Percentiles rank a stretch among this genome's conserved stretches.
Evolutionary conservation across 805 yeast species (phyloP).

Genomic region (Suhomyces sp.): DNA sequence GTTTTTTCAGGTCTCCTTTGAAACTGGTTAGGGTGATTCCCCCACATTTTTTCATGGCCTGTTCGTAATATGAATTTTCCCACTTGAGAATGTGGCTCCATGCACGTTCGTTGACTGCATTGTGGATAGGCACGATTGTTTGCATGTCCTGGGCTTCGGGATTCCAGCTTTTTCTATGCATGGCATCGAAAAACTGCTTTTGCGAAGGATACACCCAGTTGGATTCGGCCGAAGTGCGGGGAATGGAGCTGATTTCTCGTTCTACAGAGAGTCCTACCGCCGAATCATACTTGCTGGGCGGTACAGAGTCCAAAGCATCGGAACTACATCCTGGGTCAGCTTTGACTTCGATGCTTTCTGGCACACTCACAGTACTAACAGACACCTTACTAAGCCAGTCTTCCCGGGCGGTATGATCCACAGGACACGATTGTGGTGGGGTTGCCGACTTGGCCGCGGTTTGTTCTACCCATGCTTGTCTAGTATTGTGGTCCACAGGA

Average conservation of each 20-base stretch:
- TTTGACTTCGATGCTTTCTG: conserved; percentile 41
- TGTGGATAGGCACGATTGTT: conserved; percentile 90
- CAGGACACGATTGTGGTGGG: conserved; percentile 54
- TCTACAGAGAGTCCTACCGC: conserved; percentile 52
- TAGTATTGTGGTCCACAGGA: conserved; percentile 51
- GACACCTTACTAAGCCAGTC: conserved; percentile 48
- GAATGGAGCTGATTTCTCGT: conserved; percentile 77
- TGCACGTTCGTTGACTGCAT: conserved; percentile 87
- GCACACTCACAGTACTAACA: conserved; percentile 23
- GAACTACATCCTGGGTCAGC: conserved; percentile 42
- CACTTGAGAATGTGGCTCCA: conserved; percentile 82
- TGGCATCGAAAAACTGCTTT: conserved; percentile 90
- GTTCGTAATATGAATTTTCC: conserved; percentile 65
- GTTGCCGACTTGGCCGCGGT: conserved; percentile 16
- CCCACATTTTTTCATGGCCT: conserved; percentile 55
- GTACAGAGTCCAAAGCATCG: conserved; percentile 28
- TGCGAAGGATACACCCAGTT: conserved; percentile 97
- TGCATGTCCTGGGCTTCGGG: conserved; percentile 83
- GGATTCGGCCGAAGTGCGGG: conserved; percentile 57
- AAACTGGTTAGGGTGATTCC: conserved; percentile 83
- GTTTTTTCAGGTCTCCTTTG: conserved; percentile 80
- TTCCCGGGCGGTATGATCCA: conserved; percentile 58
- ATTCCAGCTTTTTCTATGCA: conserved; percentile 86
- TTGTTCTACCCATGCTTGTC: conserved; percentile 27
- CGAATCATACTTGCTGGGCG: conserved; percentile 4